Percentiles rank a stretch among this genome's conserved stretches.
Conservation (phyloP, 202 grass and related monocot genomes). For the Panicum virgatum region DNA sequence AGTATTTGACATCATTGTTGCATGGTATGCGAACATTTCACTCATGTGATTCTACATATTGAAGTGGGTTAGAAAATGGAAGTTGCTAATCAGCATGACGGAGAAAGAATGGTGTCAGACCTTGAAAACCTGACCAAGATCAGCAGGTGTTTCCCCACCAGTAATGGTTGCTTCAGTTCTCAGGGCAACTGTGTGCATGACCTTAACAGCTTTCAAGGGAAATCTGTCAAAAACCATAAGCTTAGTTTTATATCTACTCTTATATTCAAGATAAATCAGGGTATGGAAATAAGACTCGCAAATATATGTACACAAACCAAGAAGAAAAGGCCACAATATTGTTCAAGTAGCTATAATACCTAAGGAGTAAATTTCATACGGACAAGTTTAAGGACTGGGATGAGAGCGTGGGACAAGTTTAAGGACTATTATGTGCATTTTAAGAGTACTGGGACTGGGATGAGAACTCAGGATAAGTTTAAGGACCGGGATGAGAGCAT, state of each 20-base stretch:
- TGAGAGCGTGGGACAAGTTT: too few species aligned
- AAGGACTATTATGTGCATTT: too few species aligned
- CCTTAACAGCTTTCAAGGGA: constrained; percentile 99
- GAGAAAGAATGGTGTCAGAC: constrained; percentile 36
- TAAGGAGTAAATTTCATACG: too few species aligned
- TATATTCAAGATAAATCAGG: neutral
- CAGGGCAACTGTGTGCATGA: constrained; percentile 94
- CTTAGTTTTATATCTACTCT: neutral
- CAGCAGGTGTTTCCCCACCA: constrained; percentile 66
- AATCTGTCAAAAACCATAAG: constrained; percentile 55
- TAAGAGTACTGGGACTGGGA: too few species aligned
- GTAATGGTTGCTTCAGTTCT: constrained; percentile 88
- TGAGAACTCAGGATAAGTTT: too few species aligned
- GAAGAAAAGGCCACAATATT: neutral
- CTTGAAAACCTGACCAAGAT: constrained; percentile 90
- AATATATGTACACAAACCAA: constrained; percentile 19
- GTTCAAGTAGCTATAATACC: too few species aligned
- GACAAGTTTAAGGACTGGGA: too few species aligned
- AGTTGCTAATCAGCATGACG: constrained; percentile 13
- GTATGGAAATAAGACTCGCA: constrained; percentile 1
- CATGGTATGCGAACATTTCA: constrained; percentile 98
- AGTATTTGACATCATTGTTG: constrained; percentile 98
- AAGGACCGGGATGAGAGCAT: too few species aligned
- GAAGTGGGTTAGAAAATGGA: constrained; percentile 15
- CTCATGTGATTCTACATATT: constrained; percentile 85